phyloP scores from a whole-genome alignment of 345 rosid species.

The Lepidium africanum region DNA sequence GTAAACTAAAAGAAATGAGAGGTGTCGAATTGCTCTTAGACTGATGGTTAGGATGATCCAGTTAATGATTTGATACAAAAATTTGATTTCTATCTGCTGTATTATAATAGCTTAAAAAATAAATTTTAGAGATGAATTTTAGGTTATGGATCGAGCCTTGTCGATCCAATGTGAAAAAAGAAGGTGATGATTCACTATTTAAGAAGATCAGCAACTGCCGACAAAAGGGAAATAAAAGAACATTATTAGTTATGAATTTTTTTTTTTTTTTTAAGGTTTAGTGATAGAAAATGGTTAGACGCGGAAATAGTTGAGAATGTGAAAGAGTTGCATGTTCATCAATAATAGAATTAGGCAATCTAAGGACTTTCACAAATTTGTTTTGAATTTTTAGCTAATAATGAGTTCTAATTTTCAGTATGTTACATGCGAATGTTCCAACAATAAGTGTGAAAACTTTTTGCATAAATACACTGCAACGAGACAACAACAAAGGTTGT shows the following conservation, averaged over 20 bases:
- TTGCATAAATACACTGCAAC: constrained; percentile 7
- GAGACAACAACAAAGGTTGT: constrained; percentile 15
- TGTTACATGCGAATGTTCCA: background rate
- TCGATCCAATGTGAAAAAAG: too few species aligned
- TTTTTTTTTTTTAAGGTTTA: background rate
- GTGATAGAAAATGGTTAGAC: constrained; percentile 9
- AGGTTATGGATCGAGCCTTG: too few species aligned
- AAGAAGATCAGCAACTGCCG: constrained; percentile 5
- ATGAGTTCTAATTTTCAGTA: background rate
- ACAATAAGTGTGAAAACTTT: constrained; percentile 7
- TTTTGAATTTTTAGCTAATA: background rate
- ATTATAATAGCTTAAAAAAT: too few species aligned
- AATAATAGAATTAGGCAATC: constrained; percentile 31
- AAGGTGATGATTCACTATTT: background rate
- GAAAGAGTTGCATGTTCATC: constrained; percentile 20
- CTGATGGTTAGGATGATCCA: too few species aligned
- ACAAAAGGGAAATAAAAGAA: background rate
- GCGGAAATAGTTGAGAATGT: constrained; percentile 8
- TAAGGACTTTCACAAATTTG: constrained; percentile 18
- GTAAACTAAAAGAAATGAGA: background rate
- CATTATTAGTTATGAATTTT: background rate
- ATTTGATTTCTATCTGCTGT: too few species aligned
- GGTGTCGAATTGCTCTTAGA: too few species aligned
- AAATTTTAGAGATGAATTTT: too few species aligned
- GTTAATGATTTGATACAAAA: too few species aligned